Evolutionary conservation across 108 stramenopile genomes (phyloP), one percentile per base, ranked within the genome.

Genomic region (Cyclotella baltica): DNA sequence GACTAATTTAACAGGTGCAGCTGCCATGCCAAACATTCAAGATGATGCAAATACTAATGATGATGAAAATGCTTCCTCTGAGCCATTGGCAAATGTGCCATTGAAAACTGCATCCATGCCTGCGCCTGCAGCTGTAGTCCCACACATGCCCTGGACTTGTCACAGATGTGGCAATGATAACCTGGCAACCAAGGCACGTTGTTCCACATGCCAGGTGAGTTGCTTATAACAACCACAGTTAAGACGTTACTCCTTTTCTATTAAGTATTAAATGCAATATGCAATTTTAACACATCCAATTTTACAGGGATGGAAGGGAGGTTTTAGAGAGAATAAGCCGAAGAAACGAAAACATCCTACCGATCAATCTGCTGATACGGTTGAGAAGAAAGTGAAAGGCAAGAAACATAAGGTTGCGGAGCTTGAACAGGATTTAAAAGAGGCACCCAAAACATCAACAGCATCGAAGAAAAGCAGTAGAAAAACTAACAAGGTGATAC

Each of bases 241-340:
- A n/a, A n/a, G n/a, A n/a, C n/a, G n/a, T n/a, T n/a, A n/a, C n/a
- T 4, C 47, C 47, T n/a, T 4, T 6, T 4, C n/a, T n/a, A 16
- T n/a, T n/a, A n/a, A n/a, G n/a, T n/a, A n/a, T n/a, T n/a, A n/a
- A n/a, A n/a, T n/a, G 19, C n/a, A 6, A n/a, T 2, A 6, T 48
- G 19, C 18, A 48, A n/a, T 48, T 48, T 6, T 1, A n/a, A 4
- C 1, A n/a, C n/a, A n/a, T n/a, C n/a, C n/a, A 1, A 48, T 48
- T 48, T 23, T n/a, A 3, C 4, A 62, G 61, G 61, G 61, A 36
- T 62, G 61, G 61, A 62, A 62, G 10, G 61, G 61, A 25, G 61
- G 61, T 35, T 30, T 62, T 15, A 34, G 61, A n/a, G 61, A 62
- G 35, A 62, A 34, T 9, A 62, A 62, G 20, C 61, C 61, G 1